phyloP scores from a whole-genome alignment of 495 filamentous ascomycete species.

The Cairneyella variabilis region DNA sequence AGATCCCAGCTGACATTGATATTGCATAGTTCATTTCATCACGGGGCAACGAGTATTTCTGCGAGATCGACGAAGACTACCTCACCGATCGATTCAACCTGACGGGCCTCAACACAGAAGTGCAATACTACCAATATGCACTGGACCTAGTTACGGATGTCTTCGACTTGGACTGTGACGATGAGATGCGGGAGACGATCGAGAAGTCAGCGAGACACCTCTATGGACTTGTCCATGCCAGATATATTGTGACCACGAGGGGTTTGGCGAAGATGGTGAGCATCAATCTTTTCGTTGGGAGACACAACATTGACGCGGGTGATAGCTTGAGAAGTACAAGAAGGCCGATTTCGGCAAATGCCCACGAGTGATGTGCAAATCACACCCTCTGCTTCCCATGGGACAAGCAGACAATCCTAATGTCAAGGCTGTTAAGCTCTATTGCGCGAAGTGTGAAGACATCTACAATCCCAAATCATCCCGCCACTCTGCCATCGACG shows the following conservation, averaged over 20 bases:
- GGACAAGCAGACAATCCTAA: constrained; percentile 85
- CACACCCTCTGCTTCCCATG: constrained; percentile 88
- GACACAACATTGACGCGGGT: constrained; percentile 1
- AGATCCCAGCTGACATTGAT: too few species aligned
- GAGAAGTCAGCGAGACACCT: constrained; percentile 96
- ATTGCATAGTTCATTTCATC: constrained; percentile 99
- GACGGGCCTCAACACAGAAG: constrained; percentile 93
- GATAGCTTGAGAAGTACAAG: constrained; percentile 95
- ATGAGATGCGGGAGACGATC: constrained; percentile 95
- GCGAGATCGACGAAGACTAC: constrained; percentile 99
- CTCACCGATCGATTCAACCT: constrained; percentile 98
- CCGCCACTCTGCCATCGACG: constrained; percentile 90
- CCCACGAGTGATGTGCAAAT: constrained; percentile 88
- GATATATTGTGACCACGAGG: constrained; percentile 95
- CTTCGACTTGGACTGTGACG: constrained; percentile 97
- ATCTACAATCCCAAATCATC: constrained; percentile 99
- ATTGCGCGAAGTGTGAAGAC: constrained; percentile 95
- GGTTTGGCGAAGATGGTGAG: constrained; percentile 94
- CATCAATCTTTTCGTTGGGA: constrained; percentile 16
- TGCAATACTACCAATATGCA: constrained; percentile 98
- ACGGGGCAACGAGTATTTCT: constrained; percentile 98
- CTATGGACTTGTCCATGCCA: constrained; percentile 93
- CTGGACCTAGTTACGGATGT: constrained; percentile 99
- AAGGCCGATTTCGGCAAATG: constrained; percentile 98
- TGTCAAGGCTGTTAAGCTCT: constrained; percentile 86